A percentile compares a stretch with the other conserved stretches of the same genome.
These are phyloP conservation scores for Grammothele lineata DNA, from an alignment of 768 basidiomycete species.

Conservation along the genomic window DNA sequence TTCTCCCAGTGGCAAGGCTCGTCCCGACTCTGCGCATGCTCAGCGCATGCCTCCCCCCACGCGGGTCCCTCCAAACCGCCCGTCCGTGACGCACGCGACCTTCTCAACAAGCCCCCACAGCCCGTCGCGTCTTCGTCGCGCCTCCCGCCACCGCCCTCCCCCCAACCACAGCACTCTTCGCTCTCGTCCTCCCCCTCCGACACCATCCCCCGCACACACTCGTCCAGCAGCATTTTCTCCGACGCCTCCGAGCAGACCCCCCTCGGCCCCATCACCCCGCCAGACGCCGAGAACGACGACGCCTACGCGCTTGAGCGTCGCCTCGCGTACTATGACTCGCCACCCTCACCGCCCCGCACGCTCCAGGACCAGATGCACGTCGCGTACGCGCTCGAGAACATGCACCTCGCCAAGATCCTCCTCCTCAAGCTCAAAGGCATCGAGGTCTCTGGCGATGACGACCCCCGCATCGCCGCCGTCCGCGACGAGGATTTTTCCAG, in stretches of 20 bases:
- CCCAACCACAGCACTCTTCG: conserved; percentile 1
- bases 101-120: background rate
- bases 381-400: conserved; percentile 65
- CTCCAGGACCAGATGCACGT: conserved; percentile 63
- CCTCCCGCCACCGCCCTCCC: conserved; percentile 9
- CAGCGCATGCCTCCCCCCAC: background rate
- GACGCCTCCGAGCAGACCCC: conserved; percentile 21
- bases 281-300: conserved; percentile 27
- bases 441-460: conserved; percentile 52
- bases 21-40: conserved; percentile 1
- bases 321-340: conserved; percentile 43
- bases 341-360: conserved; percentile 35
- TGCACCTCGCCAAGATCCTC: conserved; percentile 61
- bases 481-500: conserved; percentile 43
- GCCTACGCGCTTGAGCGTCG: conserved; percentile 23
- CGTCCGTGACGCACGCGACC: conserved; percentile 13
- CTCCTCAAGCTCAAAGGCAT: conserved; percentile 59
- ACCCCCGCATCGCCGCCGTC: conserved; percentile 61
- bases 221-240: conserved; percentile 22
- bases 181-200: conserved; percentile 15
- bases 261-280: conserved; percentile 23
- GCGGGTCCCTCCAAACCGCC: background rate
- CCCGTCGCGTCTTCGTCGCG: conserved; percentile 20
- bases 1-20: background rate
- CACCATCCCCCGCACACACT: conserved; percentile 15